Percentiles rank a stretch among this genome's conserved stretches.
Evolutionary conservation across 164 flowering plant species (phyloP).

Genomic region (Vitis riparia): DNA sequence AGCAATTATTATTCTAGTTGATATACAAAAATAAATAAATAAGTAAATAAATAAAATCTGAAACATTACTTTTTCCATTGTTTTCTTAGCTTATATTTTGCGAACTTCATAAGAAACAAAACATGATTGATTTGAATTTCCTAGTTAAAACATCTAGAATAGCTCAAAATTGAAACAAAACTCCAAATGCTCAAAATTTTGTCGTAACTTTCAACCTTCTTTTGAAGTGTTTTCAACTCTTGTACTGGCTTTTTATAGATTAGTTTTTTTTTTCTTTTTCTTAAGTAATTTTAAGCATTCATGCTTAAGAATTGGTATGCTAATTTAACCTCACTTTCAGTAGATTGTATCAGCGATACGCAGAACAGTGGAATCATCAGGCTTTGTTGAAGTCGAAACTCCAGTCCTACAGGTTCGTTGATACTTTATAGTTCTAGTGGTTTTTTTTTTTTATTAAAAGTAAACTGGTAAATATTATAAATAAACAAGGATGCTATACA

Average conservation of each 20-base stretch:
- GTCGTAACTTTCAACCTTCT: not conserved
- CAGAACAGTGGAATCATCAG: constrained; percentile 79
- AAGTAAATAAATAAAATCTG: too few species aligned
- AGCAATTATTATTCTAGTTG: too few species aligned
- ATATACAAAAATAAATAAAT: too few species aligned
- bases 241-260: not conserved
- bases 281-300: not conserved
- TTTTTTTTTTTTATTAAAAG: not conserved
- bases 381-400: constrained; percentile 88
- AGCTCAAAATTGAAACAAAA: too few species aligned
- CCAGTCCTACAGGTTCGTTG: constrained; percentile 83
- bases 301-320: constrained; percentile 1
- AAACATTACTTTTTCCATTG: too few species aligned
- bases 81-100: too few species aligned
- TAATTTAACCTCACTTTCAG: constrained; percentile 15
- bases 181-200: not conserved
- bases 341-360: constrained; percentile 92
- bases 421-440: not conserved
- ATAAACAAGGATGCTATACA: too few species aligned
- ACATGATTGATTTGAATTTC: too few species aligned
- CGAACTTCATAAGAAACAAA: too few species aligned
- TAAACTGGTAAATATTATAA: not conserved
- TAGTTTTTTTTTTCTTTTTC: not conserved
- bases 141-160: too few species aligned
- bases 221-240: not conserved